A percentile compares a stretch with the other conserved stretches of the same genome.
These are phyloP conservation scores for Cladophialophora immunda DNA, from an alignment of 2,329 filamentous ascomycete species.

Conservation along the genomic window DNA sequence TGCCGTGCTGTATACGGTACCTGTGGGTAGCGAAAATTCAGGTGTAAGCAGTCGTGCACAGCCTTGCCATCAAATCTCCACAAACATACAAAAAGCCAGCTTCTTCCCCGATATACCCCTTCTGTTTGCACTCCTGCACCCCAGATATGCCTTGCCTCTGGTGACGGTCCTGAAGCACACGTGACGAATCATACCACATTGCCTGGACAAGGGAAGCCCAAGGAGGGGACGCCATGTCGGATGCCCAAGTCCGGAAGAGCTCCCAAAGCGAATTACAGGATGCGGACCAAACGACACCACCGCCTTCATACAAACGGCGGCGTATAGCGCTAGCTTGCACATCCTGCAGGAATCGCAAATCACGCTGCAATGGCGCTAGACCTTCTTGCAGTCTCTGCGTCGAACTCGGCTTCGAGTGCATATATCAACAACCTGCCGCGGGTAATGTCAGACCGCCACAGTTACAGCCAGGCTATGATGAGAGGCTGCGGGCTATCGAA, in stretches of 20 bases:
- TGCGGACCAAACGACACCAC: conserved; percentile 26
- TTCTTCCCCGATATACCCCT: conserved; percentile 30
- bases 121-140: neutral
- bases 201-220: neutral
- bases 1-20: neutral
- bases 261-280: conserved; percentile 30
- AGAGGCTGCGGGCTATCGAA: conserved; percentile 35
- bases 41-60: neutral
- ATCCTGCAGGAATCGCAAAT: conserved; percentile 49
- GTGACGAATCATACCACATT: conserved; percentile 26
- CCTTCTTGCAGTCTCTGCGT: conserved; percentile 55
- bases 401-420: conserved; percentile 54
- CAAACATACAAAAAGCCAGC: conserved; percentile 7
- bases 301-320: conserved; percentile 46
- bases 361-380: conserved; percentile 54
- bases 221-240: conserved; percentile 14
- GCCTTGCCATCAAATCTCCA: neutral
- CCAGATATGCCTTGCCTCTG: conserved; percentile 11
- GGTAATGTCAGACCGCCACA: conserved; percentile 26
- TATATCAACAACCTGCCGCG: conserved; percentile 45
- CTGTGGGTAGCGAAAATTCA: neutral
- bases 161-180: conserved; percentile 14
- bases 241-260: conserved; percentile 18
- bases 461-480: conserved; percentile 26
- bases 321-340: conserved; percentile 52